phyloP scores from a whole-genome alignment of 2,329 filamentous ascomycete species.

The Beauveria brongniartii region DNA sequence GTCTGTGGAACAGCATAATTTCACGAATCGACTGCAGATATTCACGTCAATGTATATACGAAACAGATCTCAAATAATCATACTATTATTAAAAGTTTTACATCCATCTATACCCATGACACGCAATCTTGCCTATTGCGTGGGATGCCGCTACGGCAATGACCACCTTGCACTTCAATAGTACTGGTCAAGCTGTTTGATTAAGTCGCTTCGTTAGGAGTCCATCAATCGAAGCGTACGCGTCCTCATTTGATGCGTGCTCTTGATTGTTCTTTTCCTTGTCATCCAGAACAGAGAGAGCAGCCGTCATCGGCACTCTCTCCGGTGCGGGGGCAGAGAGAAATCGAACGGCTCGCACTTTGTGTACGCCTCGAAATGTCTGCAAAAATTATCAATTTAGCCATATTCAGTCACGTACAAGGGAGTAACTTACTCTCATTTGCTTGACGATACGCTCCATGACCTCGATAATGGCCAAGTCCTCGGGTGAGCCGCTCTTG shows the following conservation, averaged over 20 bases:
- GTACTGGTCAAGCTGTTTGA: background rate
- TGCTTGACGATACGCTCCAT: conserved; percentile 6
- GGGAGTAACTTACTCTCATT: background rate
- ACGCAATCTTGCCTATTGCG: background rate
- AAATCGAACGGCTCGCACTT: conserved; percentile 1
- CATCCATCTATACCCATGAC: background rate
- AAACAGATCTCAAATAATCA: too few relatives aligned
- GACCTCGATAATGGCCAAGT: background rate
- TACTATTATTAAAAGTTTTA: background rate
- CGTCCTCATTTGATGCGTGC: background rate
- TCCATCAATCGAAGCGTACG: background rate
- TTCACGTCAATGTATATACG: too few relatives aligned
- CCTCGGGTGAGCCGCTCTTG: background rate
- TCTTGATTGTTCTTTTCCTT: background rate
- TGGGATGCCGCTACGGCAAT: background rate
- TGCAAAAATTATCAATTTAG: background rate
- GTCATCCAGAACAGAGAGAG: background rate
- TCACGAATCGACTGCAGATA: too few relatives aligned
- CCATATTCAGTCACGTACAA: background rate
- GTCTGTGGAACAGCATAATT: too few relatives aligned
- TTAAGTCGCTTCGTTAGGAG: background rate
- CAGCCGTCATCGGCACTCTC: conserved; percentile 4
- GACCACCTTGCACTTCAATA: background rate
- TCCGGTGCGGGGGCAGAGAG: background rate
- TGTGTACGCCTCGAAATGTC: conserved; percentile 5